phyloP scores from a whole-genome alignment of 2,329 filamentous ascomycete genomes.

The Xenosphaeropsis pyriputrescens region DNA sequence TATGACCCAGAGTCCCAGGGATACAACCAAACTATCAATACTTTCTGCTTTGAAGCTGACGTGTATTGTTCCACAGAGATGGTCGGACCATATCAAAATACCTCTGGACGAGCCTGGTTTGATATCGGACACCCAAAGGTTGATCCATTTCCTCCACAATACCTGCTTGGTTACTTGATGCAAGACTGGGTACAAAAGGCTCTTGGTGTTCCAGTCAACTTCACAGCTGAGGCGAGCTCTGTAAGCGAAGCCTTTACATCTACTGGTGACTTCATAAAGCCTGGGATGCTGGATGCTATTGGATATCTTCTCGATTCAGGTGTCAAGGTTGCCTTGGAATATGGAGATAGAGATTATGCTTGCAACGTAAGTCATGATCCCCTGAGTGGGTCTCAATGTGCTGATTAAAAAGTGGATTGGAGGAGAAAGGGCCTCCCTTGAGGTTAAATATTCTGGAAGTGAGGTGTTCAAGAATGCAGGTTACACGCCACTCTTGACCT shows the following conservation, averaged over 20 bases:
- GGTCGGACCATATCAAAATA: not conserved
- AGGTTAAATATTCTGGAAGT: conserved; percentile 24
- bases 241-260: conserved; percentile 26
- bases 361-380: conserved; percentile 31
- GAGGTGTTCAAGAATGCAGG: conserved; percentile 45
- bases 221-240: conserved; percentile 26
- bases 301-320: conserved; percentile 41
- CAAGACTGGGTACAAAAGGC: conserved; percentile 29
- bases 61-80: not conserved
- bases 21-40: conserved; percentile 23
- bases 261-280: conserved; percentile 44
- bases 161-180: conserved; percentile 6
- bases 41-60: conserved; percentile 10
- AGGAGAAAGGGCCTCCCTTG: conserved; percentile 38
- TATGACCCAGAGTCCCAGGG: conserved; percentile 31
- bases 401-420: conserved; percentile 24
- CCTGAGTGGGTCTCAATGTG: conserved; percentile 26
- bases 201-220: conserved; percentile 46
- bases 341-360: conserved; percentile 45
- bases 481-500: conserved; percentile 54
- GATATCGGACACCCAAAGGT: conserved; percentile 11
- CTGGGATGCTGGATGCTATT: conserved; percentile 39
- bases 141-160: conserved; percentile 3
- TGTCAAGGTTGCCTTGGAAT: conserved; percentile 53
- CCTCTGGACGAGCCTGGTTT: conserved; percentile 27